Evolutionary conservation across 768 basidiomycete genomes (phyloP), one percentile per base, ranked within the genome.

Genomic region (Rhodocollybia butyracea): DNA sequence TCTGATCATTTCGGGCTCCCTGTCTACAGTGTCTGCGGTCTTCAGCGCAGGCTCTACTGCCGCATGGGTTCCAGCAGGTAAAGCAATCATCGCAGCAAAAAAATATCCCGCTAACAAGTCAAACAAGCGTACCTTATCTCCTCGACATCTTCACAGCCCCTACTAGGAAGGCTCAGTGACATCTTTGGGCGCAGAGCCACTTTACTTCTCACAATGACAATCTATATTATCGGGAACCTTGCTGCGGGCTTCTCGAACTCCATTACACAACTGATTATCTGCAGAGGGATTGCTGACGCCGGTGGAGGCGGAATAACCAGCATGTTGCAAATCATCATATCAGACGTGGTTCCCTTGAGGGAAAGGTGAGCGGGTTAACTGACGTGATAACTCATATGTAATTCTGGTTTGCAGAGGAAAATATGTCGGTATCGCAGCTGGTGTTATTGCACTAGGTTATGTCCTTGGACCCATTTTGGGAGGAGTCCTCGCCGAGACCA

Each of bases 31-130:
- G 43, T 83, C 87, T 3, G 62, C 77, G 19, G 76, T 79, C 2
- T 90, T 90, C 68, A 74, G 83, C 51, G 83, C 86, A 0, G 82
- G 85, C 3, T 75, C 82, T 3, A 75, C 84, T 26, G 71, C 76
- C 21, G 84, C 83, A 4, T 89, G 86, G 87, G 86, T 89, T 2
- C 87, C 85, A 0, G 85, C 86, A 0, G n/a, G n/a, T n/a, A n/a
- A n/a, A n/a, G n/a, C n/a, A n/a, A n/a, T n/a, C n/a, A n/a, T n/a
- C n/a, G n/a, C n/a, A n/a, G n/a, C n/a, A n/a, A n/a, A n/a, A n/a
- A n/a, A n/a, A n/a, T n/a, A 38, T 38, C 11, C 36, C n/a, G 36
- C 36, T n/a, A 38, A n/a, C n/a, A n/a, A n/a, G n/a, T n/a, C n/a
- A n/a, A n/a, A n/a, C n/a, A n/a, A n/a, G 79, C 81, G 0, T 89